A percentile compares a stretch with the other conserved stretches of the same genome.
These are phyloP conservation scores for Hypoxylon trugodes DNA, from an alignment of 495 filamentous ascomycete genomes.

Conservation along the genomic window DNA sequence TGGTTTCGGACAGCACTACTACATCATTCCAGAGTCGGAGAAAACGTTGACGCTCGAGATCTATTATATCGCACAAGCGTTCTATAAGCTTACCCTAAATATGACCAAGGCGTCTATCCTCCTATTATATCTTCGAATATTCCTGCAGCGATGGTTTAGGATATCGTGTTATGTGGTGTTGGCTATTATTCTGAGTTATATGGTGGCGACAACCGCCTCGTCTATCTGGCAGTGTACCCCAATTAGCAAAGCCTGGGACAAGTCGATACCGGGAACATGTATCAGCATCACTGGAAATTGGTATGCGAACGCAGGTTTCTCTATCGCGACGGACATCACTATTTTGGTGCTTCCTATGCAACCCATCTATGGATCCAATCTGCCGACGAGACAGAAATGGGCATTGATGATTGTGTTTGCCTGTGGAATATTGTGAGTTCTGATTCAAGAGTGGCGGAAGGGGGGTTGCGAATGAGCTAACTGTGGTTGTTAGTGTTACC, in stretches of 20 bases:
- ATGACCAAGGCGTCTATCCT: constrained; percentile 48
- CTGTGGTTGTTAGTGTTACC: constrained; percentile 34
- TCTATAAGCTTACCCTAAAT: constrained; percentile 46
- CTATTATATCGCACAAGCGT: constrained; percentile 44
- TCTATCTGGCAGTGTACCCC: constrained; percentile 64
- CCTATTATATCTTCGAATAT: constrained; percentile 49
- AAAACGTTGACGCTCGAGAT: constrained; percentile 45
- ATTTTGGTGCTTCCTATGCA: constrained; percentile 66
- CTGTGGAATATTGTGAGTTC: constrained; percentile 59
- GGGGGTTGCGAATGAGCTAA: constrained; percentile 6
- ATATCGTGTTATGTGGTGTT: constrained; percentile 38
- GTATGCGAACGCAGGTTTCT: constrained; percentile 64
- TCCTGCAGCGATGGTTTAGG: constrained; percentile 44
- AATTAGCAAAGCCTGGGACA: constrained; percentile 61
- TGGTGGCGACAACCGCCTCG: constrained; percentile 39
- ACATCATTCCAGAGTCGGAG: constrained; percentile 37
- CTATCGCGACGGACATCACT: constrained; percentile 61
- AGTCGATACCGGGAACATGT: constrained; percentile 57
- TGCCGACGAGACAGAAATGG: constrained; percentile 60
- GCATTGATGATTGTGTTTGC: constrained; percentile 63
- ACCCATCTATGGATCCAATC: constrained; percentile 56
- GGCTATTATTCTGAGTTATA: constrained; percentile 35
- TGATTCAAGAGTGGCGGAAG: no score
- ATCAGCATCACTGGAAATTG: constrained; percentile 53
- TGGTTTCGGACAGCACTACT: constrained; percentile 49